Conservation (phyloP, 805 yeast species). For the Nakazawaea sp. region DNA sequence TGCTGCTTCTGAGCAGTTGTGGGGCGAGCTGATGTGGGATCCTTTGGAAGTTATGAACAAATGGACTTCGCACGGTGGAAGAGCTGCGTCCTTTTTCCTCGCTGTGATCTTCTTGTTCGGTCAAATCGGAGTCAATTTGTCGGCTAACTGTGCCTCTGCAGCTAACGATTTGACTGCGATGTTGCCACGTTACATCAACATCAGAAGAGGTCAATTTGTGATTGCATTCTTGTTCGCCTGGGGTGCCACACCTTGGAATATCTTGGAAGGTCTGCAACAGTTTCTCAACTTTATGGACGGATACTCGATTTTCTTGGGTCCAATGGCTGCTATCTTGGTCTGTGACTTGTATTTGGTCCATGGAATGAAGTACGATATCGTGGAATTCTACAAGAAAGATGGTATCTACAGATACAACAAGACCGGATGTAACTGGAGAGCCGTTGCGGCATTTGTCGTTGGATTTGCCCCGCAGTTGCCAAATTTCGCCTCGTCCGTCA, state of each 20-base stretch:
- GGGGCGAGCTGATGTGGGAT: slow-evolving; percentile 11
- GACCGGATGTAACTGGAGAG: slow-evolving; percentile 38
- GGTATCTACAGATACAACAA: slow-evolving; percentile 31
- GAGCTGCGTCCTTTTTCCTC: slow-evolving; percentile 78
- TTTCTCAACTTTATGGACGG: slow-evolving; percentile 30
- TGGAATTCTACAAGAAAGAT: slow-evolving; percentile 24
- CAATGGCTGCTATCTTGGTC: slow-evolving; percentile 30
- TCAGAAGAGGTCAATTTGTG: slow-evolving; percentile 44
- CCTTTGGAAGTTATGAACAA: slow-evolving; percentile 11
- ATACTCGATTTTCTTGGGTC: slow-evolving; percentile 30
- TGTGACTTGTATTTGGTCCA: slow-evolving; percentile 32
- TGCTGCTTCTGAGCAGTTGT: slow-evolving; percentile 10
- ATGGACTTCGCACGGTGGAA: slow-evolving; percentile 39
- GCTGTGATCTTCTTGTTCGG: slow-evolving; percentile 46
- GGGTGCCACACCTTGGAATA: slow-evolving; percentile 34
- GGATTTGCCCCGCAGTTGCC: slow-evolving; percentile 81
- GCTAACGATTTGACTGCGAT: slow-evolving; percentile 53
- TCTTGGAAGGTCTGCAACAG: slow-evolving; percentile 27
- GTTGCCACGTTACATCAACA: slow-evolving; percentile 51
- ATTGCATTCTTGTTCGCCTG: slow-evolving; percentile 27
- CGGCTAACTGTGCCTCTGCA: slow-evolving; percentile 56
- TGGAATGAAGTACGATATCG: slow-evolving; percentile 28
- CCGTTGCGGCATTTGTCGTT: slow-evolving; percentile 42
- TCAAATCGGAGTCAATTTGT: slow-evolving; percentile 34
- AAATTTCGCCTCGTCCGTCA: slow-evolving; percentile 52